Evolutionary conservation across 441 rosid species (phyloP).

Genomic region (Cnidoscolus chayamansa): DNA sequence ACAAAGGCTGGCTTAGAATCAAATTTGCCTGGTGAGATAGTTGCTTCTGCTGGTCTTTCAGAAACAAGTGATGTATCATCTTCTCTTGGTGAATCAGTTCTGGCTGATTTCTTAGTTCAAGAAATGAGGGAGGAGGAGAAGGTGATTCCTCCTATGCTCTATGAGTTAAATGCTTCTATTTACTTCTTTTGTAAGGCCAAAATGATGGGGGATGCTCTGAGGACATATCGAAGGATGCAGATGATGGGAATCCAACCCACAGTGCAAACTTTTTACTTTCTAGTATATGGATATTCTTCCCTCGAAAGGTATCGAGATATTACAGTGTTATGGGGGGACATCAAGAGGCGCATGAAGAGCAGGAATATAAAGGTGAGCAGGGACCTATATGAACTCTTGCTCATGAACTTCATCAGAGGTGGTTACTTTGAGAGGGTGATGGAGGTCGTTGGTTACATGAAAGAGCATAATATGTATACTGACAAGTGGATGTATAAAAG

Average conservation of each 20-base stretch:
- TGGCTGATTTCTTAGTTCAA: constrained; percentile 37
- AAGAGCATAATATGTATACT: constrained; percentile 37
- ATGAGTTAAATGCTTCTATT: constrained; percentile 67
- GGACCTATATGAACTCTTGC: constrained; percentile 66
- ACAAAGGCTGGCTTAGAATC: constrained; percentile 43
- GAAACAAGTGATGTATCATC: constrained; percentile 26
- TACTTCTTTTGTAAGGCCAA: constrained; percentile 78
- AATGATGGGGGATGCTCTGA: constrained; percentile 71
- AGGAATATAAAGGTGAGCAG: constrained; percentile 39
- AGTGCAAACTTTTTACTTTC: constrained; percentile 52
- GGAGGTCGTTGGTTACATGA: constrained; percentile 63
- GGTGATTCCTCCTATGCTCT: constrained; percentile 33
- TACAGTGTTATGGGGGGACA: constrained; percentile 78
- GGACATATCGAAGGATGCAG: constrained; percentile 50
- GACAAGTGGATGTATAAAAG: constrained; percentile 57
- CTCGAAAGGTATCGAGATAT: constrained; percentile 58
- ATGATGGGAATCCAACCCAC: constrained; percentile 48
- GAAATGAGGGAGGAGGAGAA: constrained; percentile 36
- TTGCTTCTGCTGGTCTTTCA: constrained; percentile 22
- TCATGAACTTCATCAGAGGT: constrained; percentile 64
- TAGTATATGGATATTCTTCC: constrained; percentile 53
- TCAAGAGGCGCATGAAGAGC: constrained; percentile 49
- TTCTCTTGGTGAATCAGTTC: constrained; percentile 33
- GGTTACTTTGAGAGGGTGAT: constrained; percentile 90
- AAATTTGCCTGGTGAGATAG: constrained; percentile 34